Evolutionary conservation across 106 monocot species (phyloP), one percentile per base, ranked within the genome.

Genomic region (Ottelia alismoides): DNA sequence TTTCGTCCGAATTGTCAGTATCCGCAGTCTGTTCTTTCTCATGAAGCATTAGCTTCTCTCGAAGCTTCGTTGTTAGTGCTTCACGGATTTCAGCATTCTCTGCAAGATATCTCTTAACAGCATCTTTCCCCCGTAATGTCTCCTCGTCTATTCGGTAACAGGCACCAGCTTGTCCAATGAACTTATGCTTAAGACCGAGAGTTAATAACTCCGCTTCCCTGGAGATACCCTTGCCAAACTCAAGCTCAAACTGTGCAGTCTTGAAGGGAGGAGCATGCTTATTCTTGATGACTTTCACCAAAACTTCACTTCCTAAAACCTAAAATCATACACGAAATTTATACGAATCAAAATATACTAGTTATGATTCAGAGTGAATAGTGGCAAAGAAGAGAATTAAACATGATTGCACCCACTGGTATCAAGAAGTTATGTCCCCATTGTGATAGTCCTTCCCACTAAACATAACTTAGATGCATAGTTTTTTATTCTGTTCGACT

Each of bases 241-340:
- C 82, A 28, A 98, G 74, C 58, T 98, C 90, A 68, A 98, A 98
- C 44, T 82, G 74, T 11, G 79, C 82, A 32, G 67, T 82, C 64
- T 57, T 89, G 73, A 98, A 98, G 32, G 98, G 98, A 46, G 98
- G 98, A 19, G 98, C 96, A 56, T 79, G 98, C 52, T 98, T 98
- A 63, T 98, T 98, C 50, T 98, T 98, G 54, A 98, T 85, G 19
- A 98, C 82, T 57, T 98, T 98, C 70, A 98, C 98, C 66, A 67
- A 11, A 52, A 98, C 81, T 67, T 85, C 75, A 51, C 72, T 85
- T 67, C 98, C 98, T 58, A 86, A n/a, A 25, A 60, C 66, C 98
- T n/a, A n/a, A n/a, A n/a, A n/a, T n/a, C n/a, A n/a, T n/a, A n/a
- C n/a, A n/a, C n/a, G n/a, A n/a, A n/a, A n/a, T n/a, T n/a, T n/a